A percentile compares a stretch with the other conserved stretches of the same genome.
Evolutionary conservation across 306 rosid species (phyloP).

Genomic region (Glycine soja): DNA sequence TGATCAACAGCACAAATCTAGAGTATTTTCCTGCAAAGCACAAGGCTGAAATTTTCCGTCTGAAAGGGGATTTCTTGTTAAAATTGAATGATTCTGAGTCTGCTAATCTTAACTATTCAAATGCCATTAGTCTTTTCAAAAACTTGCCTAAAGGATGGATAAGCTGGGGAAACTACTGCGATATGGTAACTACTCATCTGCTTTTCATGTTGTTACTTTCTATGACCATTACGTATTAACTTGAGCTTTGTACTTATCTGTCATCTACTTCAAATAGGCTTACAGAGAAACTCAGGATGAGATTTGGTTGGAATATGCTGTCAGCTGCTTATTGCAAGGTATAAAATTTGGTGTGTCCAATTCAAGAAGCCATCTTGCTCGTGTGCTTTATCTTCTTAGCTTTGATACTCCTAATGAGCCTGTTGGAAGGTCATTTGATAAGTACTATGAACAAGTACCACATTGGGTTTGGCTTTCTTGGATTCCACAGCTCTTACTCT

Average conservation of each 20-base stretch:
- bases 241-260: constrained; percentile 40
- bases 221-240: constrained; percentile 24
- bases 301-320: constrained; percentile 96
- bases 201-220: constrained; percentile 36
- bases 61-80: constrained; percentile 87
- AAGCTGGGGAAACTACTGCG: constrained; percentile 99
- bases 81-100: constrained; percentile 80
- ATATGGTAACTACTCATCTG: constrained; percentile 66
- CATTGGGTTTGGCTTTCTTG: constrained; percentile 99
- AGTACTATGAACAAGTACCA: constrained; percentile 89
- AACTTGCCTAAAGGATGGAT: constrained; percentile 99
- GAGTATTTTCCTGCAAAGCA: constrained; percentile 96
- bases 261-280: constrained; percentile 64
- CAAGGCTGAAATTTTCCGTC: constrained; percentile 92
- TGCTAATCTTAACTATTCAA: constrained; percentile 84
- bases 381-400: constrained; percentile 96
- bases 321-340: constrained; percentile 97
- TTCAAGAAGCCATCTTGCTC: constrained; percentile 98
- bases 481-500: constrained; percentile 98
- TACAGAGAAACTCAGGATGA: constrained; percentile 88
- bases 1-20: constrained; percentile 88
- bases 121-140: constrained; percentile 84
- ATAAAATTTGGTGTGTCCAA: constrained; percentile 90
- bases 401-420: constrained; percentile 90
- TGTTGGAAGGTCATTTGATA: constrained; percentile 94